phyloP scores from a whole-genome alignment of 1,284 basidiomycete genomes.

The Melampsora americana region DNA sequence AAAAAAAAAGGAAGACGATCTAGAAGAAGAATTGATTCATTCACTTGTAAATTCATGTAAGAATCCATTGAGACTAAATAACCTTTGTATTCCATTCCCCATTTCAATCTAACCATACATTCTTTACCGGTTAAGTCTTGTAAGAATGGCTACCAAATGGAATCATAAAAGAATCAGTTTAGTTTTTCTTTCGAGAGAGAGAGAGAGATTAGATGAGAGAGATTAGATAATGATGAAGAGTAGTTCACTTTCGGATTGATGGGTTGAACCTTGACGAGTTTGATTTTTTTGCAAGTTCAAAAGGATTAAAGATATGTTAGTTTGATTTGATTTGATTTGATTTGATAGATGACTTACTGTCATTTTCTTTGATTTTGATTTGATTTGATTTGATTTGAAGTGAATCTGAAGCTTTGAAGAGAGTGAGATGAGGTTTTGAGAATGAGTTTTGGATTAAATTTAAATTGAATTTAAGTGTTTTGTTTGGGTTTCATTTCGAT shows the following conservation, averaged over 20 bases:
- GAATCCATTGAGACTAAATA: conserved; percentile 97
- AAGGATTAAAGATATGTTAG: too few species aligned
- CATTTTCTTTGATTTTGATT: not conserved
- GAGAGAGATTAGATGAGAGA: not conserved
- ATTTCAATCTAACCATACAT: conserved; percentile 91
- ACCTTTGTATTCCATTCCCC: conserved; percentile 98
- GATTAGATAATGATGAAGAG: not conserved
- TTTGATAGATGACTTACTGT: not conserved
- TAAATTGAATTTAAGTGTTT: not conserved
- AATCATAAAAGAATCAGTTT: too few species aligned
- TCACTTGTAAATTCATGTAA: conserved; percentile 99
- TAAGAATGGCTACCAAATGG: conserved; percentile 86
- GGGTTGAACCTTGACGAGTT: conserved; percentile 65
- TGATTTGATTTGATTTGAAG: not conserved
- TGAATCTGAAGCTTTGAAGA: not conserved
- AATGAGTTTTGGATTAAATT: not conserved
- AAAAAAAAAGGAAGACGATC: conserved; percentile 28
- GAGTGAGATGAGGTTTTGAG: too few species aligned
- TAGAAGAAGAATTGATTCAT: too few species aligned
- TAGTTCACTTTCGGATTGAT: conserved; percentile 83
- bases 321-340: too few species aligned
- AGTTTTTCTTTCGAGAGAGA: too few species aligned
- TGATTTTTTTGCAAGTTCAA: not conserved
- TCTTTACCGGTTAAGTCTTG: conserved; percentile 97
- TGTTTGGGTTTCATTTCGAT: too few species aligned